Conservation (phyloP, 108 stramenopile species). For the Cyclotella baltica region DNA sequence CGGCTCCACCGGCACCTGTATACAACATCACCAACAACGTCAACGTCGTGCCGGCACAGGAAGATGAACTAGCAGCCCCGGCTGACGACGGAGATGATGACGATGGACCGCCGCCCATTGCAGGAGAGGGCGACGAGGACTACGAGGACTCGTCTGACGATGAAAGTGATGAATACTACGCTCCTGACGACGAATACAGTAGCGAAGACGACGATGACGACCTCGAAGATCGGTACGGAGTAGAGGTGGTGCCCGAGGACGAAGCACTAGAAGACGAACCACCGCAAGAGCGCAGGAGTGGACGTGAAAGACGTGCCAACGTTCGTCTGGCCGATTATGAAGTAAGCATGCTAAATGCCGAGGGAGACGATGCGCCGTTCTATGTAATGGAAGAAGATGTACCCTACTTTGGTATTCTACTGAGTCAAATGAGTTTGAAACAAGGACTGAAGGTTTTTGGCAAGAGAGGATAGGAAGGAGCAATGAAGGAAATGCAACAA, state of each 20-base stretch:
- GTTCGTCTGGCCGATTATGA: not conserved
- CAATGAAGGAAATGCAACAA: constrained; percentile 53
- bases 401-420: not conserved
- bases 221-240: not conserved
- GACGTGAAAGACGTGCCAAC: not conserved
- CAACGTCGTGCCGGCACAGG: not conserved
- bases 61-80: not conserved
- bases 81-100: constrained; percentile 1
- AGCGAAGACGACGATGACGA: not conserved
- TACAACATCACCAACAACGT: not conserved
- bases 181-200: not conserved
- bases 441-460: constrained; percentile 51
- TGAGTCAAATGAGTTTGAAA: constrained; percentile 13
- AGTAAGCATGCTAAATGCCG: not conserved
- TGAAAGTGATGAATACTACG: not conserved
- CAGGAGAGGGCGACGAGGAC: not conserved
- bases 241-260: not conserved
- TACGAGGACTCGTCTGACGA: not conserved
- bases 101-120: not conserved
- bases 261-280: not conserved
- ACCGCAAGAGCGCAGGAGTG: not conserved
- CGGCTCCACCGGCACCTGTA: not conserved
- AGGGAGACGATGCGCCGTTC: not conserved
- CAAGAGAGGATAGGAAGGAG: constrained; percentile 32
- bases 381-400: not conserved